Base-by-base conservation (phyloP, 176 grass and related monocot species). In the Carex kokanica region DNA sequence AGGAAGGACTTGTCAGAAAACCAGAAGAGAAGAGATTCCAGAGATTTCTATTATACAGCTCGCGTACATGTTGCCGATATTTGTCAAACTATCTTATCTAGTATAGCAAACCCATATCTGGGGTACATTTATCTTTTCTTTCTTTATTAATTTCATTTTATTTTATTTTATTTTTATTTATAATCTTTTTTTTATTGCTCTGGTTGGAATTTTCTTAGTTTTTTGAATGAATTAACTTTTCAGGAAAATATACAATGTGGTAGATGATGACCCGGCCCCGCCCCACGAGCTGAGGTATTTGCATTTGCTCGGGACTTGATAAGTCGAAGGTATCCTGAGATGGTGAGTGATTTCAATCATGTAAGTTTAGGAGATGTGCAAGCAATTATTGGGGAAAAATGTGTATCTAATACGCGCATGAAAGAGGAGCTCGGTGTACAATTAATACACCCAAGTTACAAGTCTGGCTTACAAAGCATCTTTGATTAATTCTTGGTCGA, bases 211-310 rank as follows among this genome's bases (percentile, higher is more conserved):
- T 25, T 63, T 67, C 45, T 38, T 38, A 38, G 32, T 5, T 38
- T 38, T 38, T 38, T 38, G 6, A 38, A 6, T 38, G 36, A 38
- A 38, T 6, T 6, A 5, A 38, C 5, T 38, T 60, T 85, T 34
- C 79, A 93, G 92, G 86, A 93, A 84, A 70, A 87, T 89, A 90
- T 90, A 93, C 84, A 98, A 98, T 77, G 85, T 98, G 16, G 90
- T 94, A 29, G 95, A 98, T 90, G 92, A 98, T 70, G 87, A 98
- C 25, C 89, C 95, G 29, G 90, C 95, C 11, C n/a, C n/a, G n/a
- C n/a, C n/a, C 82, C 92, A 5, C 88, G 95, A 88, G 29, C 84
- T 54, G 86, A 98, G 71, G 92, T 94, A 78, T 98, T 98, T 79
- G 78, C 87, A 18, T 98, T 91, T 87, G 95, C 90, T 24, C 62